Base-by-base conservation (phyloP, 2,329 filamentous ascomycete genomes). In the Paecilomyces niveus region DNA sequence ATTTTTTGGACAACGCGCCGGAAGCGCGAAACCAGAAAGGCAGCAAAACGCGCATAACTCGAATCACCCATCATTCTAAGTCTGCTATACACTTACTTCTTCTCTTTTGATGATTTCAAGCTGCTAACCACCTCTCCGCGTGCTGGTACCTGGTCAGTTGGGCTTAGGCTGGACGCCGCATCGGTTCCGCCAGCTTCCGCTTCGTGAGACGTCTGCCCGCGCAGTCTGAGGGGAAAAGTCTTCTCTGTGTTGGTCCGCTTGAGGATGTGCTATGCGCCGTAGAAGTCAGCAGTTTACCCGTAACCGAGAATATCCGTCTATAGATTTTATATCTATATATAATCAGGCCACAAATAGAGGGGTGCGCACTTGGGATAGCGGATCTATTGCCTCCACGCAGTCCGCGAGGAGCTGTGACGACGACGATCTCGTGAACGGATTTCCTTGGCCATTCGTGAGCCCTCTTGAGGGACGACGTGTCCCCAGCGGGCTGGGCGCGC, bases 191-290 rank as follows among this genome's bases (percentile, higher is more conserved):
- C 71, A 54, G 73, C 70, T 58, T 77, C 75, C 61, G 70, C 71
- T 61, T 79, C 75, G 58, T 74, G 70, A 54, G 74, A 71, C n/a
- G 72, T 70, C 57, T 70, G 72, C 21, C 73, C 68, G 21, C 76
- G 70, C 54, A 73, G 59, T 62, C 72, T 78, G 29, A 74, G 61
- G 9, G 83, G 78, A 56, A 85, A 81, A 8, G 83, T 80, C 56
- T 79, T 80, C 57, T 84, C 80, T 50, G 86, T 87, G 67, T 85
- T 88, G 57, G 86, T 89, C 64, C 88, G 83, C 67, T 86, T 81
- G 56, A 89, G 77, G 53, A 87, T 87, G 66, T 86, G 83, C 83
- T 85, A 66, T 54, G 63, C 49, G 50, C 29, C 49, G 50, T 21
- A 54, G n/a, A 56, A 51, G 58, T 39, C 18, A 57, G 24, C 54